Evolutionary conservation across 768 basidiomycete species (phyloP).

Genomic region (Trametopsis cervina): DNA sequence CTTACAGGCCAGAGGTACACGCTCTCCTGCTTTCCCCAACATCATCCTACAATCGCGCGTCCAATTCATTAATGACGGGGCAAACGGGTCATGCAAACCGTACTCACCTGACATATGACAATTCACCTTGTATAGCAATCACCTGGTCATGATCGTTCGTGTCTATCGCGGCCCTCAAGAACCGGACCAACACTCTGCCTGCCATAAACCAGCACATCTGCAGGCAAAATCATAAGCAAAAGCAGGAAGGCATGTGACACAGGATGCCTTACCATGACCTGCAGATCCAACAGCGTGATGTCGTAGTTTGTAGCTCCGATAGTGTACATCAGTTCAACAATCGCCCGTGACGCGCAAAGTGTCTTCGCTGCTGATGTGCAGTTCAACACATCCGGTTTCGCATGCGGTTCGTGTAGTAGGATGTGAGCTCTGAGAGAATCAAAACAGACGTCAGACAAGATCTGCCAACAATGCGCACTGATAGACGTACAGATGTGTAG

Average conservation of each 20-base stretch:
- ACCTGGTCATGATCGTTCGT: slow-evolving; percentile 51
- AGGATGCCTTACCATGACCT: slow-evolving; percentile 50
- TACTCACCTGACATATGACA: slow-evolving; percentile 59
- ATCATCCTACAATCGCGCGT: slow-evolving; percentile 32
- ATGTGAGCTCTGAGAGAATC: slow-evolving; percentile 48
- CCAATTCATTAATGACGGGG: neutral
- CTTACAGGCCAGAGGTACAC: slow-evolving; percentile 56
- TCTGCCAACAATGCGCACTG: neutral
- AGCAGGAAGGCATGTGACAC: neutral
- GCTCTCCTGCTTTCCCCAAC: slow-evolving; percentile 54
- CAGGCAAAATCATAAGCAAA: neutral
- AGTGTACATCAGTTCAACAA: slow-evolving; percentile 59
- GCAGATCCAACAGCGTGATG: slow-evolving; percentile 61
- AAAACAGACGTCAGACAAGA: neutral
- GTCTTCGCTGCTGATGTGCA: slow-evolving; percentile 69
- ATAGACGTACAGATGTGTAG: slow-evolving; percentile 25
- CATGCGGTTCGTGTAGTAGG: slow-evolving; percentile 72
- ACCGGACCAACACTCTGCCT: slow-evolving; percentile 61
- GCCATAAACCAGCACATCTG: slow-evolving; percentile 52
- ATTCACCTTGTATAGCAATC: slow-evolving; percentile 49
- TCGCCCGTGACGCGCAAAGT: slow-evolving; percentile 55
- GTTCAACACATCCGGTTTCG: slow-evolving; percentile 46
- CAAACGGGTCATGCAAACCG: slow-evolving; percentile 34
- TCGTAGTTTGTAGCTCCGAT: slow-evolving; percentile 69
- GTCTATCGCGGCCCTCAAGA: slow-evolving; percentile 57